These are phyloP conservation scores for Pseudocercospora eumusae DNA, from an alignment of 2,329 filamentous ascomycete species.

Conservation along the genomic window DNA sequence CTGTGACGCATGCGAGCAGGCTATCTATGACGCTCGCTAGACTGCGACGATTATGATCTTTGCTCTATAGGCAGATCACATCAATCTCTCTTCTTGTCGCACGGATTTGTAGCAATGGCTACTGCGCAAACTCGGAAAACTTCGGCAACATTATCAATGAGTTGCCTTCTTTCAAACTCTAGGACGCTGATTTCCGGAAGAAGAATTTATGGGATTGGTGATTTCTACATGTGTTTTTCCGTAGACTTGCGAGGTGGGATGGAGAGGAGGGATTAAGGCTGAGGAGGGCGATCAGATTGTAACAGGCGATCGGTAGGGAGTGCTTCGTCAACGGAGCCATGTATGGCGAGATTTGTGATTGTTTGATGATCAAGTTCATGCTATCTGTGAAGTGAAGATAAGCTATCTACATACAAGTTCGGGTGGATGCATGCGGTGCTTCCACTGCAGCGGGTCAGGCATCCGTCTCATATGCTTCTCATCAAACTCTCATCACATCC, in stretches of 20 bases:
- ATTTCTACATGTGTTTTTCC: slow-evolving; percentile 9
- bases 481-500: not conserved
- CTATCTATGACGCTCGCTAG: slow-evolving; percentile 6
- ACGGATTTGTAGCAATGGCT: too few relatives aligned
- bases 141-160: too few relatives aligned
- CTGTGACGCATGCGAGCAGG: slow-evolving; percentile 6
- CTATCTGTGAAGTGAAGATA: not conserved
- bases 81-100: slow-evolving; percentile 3
- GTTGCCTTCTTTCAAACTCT: too few relatives aligned
- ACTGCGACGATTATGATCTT: slow-evolving; percentile 14
- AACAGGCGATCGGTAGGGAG: slow-evolving; percentile 10
- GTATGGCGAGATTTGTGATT: slow-evolving; percentile 16
- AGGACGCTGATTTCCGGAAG: too few relatives aligned
- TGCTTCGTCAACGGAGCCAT: slow-evolving; percentile 13
- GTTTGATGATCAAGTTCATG: not conserved
- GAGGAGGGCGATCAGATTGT: not conserved
- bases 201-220: not conserved
- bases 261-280: slow-evolving; percentile 6
- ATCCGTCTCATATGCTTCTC: not conserved
- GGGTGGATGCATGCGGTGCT: not conserved
- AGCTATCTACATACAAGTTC: not conserved
- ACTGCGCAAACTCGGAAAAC: too few relatives aligned
- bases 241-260: slow-evolving; percentile 4
- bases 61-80: slow-evolving; percentile 8
- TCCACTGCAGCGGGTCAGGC: not conserved